Conservation (phyloP, 805 yeast species). For the Candida adriatica region DNA sequence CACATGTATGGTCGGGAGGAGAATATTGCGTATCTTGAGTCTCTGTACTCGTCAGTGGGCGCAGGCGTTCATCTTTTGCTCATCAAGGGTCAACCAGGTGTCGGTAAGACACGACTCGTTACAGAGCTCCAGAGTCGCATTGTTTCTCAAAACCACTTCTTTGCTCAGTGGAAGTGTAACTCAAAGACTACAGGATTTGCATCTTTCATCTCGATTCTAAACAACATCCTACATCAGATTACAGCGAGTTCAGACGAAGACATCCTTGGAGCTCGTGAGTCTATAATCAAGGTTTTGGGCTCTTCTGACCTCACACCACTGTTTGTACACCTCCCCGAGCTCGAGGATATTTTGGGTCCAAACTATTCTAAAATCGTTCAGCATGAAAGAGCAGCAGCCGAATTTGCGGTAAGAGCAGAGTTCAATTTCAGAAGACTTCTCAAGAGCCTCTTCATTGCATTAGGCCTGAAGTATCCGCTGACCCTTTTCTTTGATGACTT, state of each 20-base stretch:
- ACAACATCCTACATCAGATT: conserved; percentile 34
- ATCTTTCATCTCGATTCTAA: conserved; percentile 32
- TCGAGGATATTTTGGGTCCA: conserved; percentile 35
- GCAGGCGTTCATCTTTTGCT: conserved; percentile 25
- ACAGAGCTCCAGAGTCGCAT: conserved; percentile 32
- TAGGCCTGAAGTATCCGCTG: conserved; percentile 33
- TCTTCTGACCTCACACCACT: conserved; percentile 34
- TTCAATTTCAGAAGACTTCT: conserved; percentile 35
- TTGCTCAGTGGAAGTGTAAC: conserved; percentile 25
- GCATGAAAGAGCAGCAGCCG: conserved; percentile 7
- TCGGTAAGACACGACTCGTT: conserved; percentile 39
- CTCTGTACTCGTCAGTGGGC: conserved; percentile 14
- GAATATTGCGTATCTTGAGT: conserved; percentile 20
- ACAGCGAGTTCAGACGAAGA: conserved; percentile 30
- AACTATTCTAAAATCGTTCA: conserved; percentile 27
- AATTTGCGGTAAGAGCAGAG: conserved; percentile 29
- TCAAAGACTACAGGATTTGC: conserved; percentile 30
- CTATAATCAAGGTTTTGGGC: conserved; percentile 31
- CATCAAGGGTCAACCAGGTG: conserved; percentile 37
- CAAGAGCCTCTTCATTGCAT: conserved; percentile 34
- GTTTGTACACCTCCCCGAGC: conserved; percentile 38
- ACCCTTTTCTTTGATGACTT: conserved; percentile 40
- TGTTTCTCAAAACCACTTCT: conserved; percentile 24
- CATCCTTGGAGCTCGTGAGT: conserved; percentile 34
- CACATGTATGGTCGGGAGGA: conserved; percentile 25